Evolutionary conservation across 148 eudicot genomes (phyloP).

Genomic region (Rhododendron ferrugineum): DNA sequence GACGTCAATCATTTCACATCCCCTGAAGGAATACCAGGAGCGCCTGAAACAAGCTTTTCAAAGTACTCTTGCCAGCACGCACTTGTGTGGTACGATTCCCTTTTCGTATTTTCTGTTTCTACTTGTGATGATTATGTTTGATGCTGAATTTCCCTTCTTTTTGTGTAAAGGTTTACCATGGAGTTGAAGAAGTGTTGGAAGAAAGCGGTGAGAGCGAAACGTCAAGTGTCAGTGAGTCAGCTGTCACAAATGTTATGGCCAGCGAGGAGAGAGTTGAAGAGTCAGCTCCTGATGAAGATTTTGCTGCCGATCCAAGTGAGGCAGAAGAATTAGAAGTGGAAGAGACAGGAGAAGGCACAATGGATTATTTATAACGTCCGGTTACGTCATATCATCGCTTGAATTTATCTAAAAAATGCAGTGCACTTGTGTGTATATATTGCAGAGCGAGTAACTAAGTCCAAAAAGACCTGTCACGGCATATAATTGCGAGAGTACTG

Average conservation of each 20-base stretch:
- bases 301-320: neutral
- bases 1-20: too few relatives aligned
- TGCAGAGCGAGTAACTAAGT: neutral
- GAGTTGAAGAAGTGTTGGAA: conserved; percentile 34
- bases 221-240: neutral
- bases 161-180: conserved; percentile 33
- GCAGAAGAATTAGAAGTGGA: neutral
- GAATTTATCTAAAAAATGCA: neutral
- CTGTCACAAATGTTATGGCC: neutral
- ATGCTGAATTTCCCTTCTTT: neutral
- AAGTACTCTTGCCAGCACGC: too few relatives aligned
- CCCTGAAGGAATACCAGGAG: too few relatives aligned
- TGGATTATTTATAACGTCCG: neutral
- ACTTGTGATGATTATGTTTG: neutral
- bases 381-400: neutral
- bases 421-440: neutral
- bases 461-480: neutral
- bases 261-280: conserved; percentile 4
- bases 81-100: conserved; percentile 48
- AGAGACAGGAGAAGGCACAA: conserved; percentile 3
- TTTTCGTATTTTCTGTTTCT: neutral
- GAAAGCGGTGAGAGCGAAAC: conserved; percentile 1
- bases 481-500: too few relatives aligned
- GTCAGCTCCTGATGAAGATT: conserved; percentile 1
- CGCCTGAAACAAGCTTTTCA: too few relatives aligned